Evolutionary conservation across 1,139 yeast species (phyloP).

Genomic region (Pichia sp.): DNA sequence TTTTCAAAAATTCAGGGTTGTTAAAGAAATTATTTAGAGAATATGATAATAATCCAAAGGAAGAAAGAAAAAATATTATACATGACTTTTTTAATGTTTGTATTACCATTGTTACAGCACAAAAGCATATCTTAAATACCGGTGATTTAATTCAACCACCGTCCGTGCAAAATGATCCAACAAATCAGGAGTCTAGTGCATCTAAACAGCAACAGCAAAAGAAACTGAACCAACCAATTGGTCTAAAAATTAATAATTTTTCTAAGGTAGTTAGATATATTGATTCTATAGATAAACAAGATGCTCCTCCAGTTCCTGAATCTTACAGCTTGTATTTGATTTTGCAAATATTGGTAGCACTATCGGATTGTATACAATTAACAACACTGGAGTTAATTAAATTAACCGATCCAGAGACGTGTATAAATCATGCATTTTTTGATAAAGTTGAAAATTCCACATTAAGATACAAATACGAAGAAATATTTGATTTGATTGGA

Average conservation of each 20-base stretch:
- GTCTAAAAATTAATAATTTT: constrained; percentile 37
- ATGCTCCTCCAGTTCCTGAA: constrained; percentile 57
- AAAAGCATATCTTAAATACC: constrained; percentile 34
- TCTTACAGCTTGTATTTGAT: constrained; percentile 60
- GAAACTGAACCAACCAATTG: constrained; percentile 7
- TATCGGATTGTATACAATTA: constrained; percentile 65
- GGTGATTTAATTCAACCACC: constrained; percentile 33
- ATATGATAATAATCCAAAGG: constrained; percentile 52
- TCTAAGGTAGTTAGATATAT: constrained; percentile 40
- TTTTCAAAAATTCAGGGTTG: constrained; percentile 51
- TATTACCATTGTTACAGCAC: constrained; percentile 31
- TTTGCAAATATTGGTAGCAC: constrained; percentile 44
- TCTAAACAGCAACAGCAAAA: constrained; percentile 2
- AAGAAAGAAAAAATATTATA: constrained; percentile 53
- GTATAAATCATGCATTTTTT: constrained; percentile 3
- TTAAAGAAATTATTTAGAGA: constrained; percentile 49
- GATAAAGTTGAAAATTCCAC: constrained; percentile 8
- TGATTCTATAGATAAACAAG: constrained; percentile 72
- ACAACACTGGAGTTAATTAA: constrained; percentile 42
- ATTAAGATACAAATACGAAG: constrained; percentile 30
- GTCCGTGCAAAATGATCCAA: constrained; percentile 2
- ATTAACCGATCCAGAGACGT: constrained; percentile 16
- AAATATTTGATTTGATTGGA: constrained; percentile 36
- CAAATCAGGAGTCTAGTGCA: neutral
- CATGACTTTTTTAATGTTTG: constrained; percentile 51